Base-by-base conservation (phyloP, 2,329 filamentous ascomycete species). In the Cadophora gregata region DNA sequence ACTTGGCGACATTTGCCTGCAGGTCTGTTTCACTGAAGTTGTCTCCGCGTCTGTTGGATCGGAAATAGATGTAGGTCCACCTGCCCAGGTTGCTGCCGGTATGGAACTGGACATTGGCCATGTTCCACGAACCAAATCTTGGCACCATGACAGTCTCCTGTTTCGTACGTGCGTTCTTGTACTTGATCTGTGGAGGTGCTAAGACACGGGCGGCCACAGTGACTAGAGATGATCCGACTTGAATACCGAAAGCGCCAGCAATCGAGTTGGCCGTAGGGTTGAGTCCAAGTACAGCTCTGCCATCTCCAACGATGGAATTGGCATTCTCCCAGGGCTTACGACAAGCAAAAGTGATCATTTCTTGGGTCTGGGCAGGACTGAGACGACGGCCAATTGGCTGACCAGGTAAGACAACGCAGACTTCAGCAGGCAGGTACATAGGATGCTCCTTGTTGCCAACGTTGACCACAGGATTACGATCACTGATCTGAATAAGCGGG, bases 301-400 rank as follows among this genome's bases (percentile, higher is more conserved):
- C 90, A 9, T 83, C 82, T 0, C 77, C 82, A 1, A 84, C 82
- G 72, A 96, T 90, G 0, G 89, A 90, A 1, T 82, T 75, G 0
- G 89, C 91, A 70, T 95, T 96, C 6, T 84, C 80, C 1, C 83
- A 82, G 0, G 92, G 92, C 0, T 80, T 80, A 4, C 90, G 85
- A 64, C 90, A 92, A 1, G 93, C 90, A 75, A 93, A 92, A 0
- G 79, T 79, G 55, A 95, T 87, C 92, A 96, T 94, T 0, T 80
- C 74, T 0, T 84, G 81, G 0, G 90, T 91, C 74, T 95, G 90
- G 0, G 81, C 77, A 0, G 83, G 80, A 0, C 77, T 83, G 19
- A 94, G 81, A 72, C 88, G 88, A 4, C 84, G 79, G 47, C 85
- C 86, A 25, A 88, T 82, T 0, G 85, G 77, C 74, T 96, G 92